Evolutionary conservation across 495 filamentous ascomycete genomes (phyloP).

Genomic region (Aspergillus heteromorphus): DNA sequence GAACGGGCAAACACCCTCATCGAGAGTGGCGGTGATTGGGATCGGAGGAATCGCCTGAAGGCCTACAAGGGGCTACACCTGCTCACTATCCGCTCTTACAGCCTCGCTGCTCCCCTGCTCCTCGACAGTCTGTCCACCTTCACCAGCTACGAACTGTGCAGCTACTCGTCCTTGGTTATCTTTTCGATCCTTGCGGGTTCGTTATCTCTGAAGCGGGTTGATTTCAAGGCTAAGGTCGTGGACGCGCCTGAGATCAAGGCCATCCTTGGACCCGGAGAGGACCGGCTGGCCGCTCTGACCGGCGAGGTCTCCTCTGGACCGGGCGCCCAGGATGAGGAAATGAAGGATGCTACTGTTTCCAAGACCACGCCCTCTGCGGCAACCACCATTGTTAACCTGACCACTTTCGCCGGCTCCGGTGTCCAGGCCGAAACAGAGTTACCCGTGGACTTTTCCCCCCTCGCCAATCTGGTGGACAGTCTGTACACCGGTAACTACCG

Average conservation of each 20-base stretch:
- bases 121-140: slow-evolving; percentile 98
- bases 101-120: slow-evolving; percentile 81
- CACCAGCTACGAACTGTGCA: slow-evolving; percentile 96
- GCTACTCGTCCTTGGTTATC: slow-evolving; percentile 86
- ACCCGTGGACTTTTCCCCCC: slow-evolving; percentile 71
- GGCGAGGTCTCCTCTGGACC: slow-evolving; percentile 75
- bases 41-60: slow-evolving; percentile 94
- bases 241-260: slow-evolving; percentile 98
- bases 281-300: slow-evolving; percentile 70
- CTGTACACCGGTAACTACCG: slow-evolving; percentile 91
- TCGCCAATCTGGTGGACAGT: slow-evolving; percentile 82
- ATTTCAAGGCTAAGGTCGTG: slow-evolving; percentile 98
- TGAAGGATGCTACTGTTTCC: slow-evolving; percentile 56
- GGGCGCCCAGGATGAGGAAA: slow-evolving; percentile 71
- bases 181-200: slow-evolving; percentile 95
- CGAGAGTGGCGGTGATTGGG: slow-evolving; percentile 95
- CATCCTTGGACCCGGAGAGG: slow-evolving; percentile 83
- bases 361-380: slow-evolving; percentile 50
- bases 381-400: slow-evolving; percentile 74
- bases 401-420: slow-evolving; percentile 63
- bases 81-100: slow-evolving; percentile 85
- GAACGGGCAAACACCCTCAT: slow-evolving; percentile 86
- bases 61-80: slow-evolving; percentile 94
- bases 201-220: slow-evolving; percentile 88
- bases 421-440: slow-evolving; percentile 68